These are phyloP conservation scores for Casuarina cunninghamiana DNA, from an alignment of 306 rosid genomes.

Conservation along the genomic window DNA sequence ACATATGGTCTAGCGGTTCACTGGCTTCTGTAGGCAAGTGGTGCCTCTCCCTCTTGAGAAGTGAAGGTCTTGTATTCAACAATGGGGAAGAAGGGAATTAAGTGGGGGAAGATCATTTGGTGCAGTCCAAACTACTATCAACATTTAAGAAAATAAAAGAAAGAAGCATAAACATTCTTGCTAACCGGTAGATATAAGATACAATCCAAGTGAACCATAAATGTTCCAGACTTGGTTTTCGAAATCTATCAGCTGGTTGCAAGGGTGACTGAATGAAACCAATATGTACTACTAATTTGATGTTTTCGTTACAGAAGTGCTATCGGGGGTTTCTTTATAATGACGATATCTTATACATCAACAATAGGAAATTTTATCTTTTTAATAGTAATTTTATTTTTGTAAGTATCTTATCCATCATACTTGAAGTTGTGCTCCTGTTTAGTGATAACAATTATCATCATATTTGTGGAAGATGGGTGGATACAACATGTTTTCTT, in stretches of 20 bases:
- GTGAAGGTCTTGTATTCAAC: not conserved
- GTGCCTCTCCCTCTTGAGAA: not conserved
- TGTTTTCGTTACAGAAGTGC: too few relatives aligned
- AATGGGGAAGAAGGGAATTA: not conserved
- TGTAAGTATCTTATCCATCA: not conserved
- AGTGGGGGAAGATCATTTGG: not conserved
- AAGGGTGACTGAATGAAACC: not conserved
- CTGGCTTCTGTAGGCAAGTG: not conserved
- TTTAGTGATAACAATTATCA: constrained; percentile 1
- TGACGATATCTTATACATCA: not conserved
- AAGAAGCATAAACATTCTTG: not conserved
- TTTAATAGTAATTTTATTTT: not conserved
- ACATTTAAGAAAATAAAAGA: not conserved
- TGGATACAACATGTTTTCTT: not conserved
- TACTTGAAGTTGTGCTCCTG: constrained; percentile 4
- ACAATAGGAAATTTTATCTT: not conserved
- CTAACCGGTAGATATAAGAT: not conserved
- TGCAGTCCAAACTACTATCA: not conserved
- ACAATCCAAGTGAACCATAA: not conserved
- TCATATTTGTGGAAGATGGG: constrained; percentile 13
- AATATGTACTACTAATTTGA: too few relatives aligned
- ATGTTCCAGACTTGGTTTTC: not conserved
- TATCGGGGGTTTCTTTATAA: too few relatives aligned
- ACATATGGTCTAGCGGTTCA: not conserved
- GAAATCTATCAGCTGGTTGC: not conserved